phyloP scores from a whole-genome alignment of 2,329 filamentous ascomycete species.

The Colletotrichum simmondsii region DNA sequence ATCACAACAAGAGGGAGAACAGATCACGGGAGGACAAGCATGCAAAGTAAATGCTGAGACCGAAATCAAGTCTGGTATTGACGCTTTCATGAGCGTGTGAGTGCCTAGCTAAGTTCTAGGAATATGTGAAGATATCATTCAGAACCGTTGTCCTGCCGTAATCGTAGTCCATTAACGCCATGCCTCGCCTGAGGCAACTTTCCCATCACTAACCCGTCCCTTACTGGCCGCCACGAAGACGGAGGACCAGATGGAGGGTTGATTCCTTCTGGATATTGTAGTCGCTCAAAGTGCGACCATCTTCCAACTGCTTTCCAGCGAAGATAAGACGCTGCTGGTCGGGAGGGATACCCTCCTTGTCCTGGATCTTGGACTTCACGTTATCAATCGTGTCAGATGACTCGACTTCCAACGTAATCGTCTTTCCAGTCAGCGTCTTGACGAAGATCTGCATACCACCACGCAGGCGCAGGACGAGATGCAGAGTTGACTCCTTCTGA shows the following conservation, averaged over 20 bases:
- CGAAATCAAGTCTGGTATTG: conserved; percentile 33
- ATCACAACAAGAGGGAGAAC: neutral
- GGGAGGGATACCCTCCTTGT: conserved; percentile 96
- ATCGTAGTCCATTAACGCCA: conserved; percentile 39
- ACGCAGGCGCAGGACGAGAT: conserved; percentile 83
- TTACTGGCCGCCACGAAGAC: conserved; percentile 78
- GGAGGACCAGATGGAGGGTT: conserved; percentile 81
- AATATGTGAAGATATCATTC: conserved; percentile 29
- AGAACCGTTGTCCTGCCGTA: conserved; percentile 36
- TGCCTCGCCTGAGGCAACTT: neutral
- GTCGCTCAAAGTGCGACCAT: conserved; percentile 88
- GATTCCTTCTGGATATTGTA: conserved; percentile 91
- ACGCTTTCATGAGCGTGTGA: conserved; percentile 19
- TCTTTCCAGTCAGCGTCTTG: conserved; percentile 90
- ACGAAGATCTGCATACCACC: conserved; percentile 86
- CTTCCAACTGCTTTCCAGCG: conserved; percentile 95
- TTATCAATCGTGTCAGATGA: conserved; percentile 94
- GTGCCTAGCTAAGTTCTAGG: conserved; percentile 19
- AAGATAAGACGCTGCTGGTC: conserved; percentile 98
- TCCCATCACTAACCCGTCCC: neutral
- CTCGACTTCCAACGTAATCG: conserved; percentile 91
- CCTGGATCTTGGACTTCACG: conserved; percentile 96
- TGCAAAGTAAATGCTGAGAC: neutral
- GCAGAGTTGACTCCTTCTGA: conserved; percentile 88
- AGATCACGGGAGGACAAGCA: neutral